These are phyloP conservation scores for Alloteropsis semialata DNA, from an alignment of 176 grass and related monocot genomes.

Conservation along the genomic window DNA sequence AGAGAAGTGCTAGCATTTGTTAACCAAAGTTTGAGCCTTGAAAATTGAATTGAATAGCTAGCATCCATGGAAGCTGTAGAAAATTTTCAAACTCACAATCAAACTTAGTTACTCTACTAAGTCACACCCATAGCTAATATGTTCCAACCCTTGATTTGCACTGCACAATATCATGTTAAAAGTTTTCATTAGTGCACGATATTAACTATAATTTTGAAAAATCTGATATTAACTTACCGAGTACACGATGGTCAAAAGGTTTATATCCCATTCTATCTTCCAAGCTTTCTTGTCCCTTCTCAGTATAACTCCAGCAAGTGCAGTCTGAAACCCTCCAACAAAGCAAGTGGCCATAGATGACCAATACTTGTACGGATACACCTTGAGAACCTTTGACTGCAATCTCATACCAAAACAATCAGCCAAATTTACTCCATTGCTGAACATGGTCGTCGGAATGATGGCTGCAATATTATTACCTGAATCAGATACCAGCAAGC, in stretches of 20 bases:
- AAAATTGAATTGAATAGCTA: too few relatives aligned
- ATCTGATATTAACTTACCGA: too few relatives aligned
- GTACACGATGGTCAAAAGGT: slow-evolving; percentile 45
- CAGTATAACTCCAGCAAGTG: slow-evolving; percentile 38
- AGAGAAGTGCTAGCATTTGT: not conserved
- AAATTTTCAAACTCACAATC: too few relatives aligned
- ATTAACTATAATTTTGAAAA: too few relatives aligned
- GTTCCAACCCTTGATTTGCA: too few relatives aligned
- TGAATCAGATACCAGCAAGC: slow-evolving; percentile 62
- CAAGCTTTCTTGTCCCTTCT: slow-evolving; percentile 45
- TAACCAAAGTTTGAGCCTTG: too few relatives aligned
- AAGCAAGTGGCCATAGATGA: slow-evolving; percentile 57
- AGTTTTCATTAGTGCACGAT: not conserved
- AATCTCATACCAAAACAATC: not conserved
- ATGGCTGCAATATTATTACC: not conserved
- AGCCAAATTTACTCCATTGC: not conserved
- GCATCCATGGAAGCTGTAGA: too few relatives aligned
- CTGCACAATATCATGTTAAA: not conserved
- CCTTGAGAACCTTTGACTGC: slow-evolving; percentile 53
- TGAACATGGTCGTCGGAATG: not conserved
- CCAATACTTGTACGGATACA: slow-evolving; percentile 70
- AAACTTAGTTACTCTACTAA: too few relatives aligned
- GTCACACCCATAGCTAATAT: too few relatives aligned
- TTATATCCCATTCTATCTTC: slow-evolving; percentile 53
- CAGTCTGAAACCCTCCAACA: slow-evolving; percentile 50